Base-by-base conservation (phyloP, 441 rosid genomes). In the Populus hybrid region DNA sequence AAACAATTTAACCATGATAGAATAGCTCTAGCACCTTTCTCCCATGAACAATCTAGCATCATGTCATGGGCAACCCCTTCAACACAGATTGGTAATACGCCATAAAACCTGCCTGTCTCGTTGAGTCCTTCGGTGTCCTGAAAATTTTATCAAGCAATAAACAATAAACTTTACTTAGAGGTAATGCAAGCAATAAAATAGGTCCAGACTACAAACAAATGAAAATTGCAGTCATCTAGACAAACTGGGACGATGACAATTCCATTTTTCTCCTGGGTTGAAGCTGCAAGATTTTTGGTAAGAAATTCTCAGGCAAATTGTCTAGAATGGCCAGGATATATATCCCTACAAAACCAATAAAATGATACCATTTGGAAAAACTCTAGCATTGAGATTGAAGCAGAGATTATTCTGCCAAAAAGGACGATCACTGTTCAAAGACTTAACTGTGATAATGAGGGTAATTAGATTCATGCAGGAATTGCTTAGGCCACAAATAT, bases 21-120 rank as follows among this genome's bases (percentile, higher is more conserved):
- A 73, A 95, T 70, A 70, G 76, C 85, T 46, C 80, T 71, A 14
- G 94, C 93, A 42, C 94, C 94, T 85, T 86, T 85, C 64, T 89
- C 92, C 98, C 98, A 91, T 2, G 87, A 88, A 84, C 92, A 87
- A 79, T 93, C 97, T 73, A 94, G 78, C 98, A 94, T 94, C 90
- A 94, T 84, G 84, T 92, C 97, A 76, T 95, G 98, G 63, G 94
- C 95, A 79, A 95, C 87, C 71, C 92, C 92, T 86, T 90, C 88
- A 26, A 93, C 65, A 36, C 87, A 85, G 75, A 91, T 79, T 4
- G 92, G 92, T 19, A 85, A 61, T 23, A 88, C 91, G 0, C 88
- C 88, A 36, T 89, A 90, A 81, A 91, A 93, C 75, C 82, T 2
- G n/a, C 88, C 94, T 0, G 96, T 95, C 81, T 93, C 97, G 26